Evolutionary conservation across 2,329 filamentous ascomycete genomes (phyloP), one percentile per base, ranked within the genome.

Genomic region (Paramyrothecium sp.): DNA sequence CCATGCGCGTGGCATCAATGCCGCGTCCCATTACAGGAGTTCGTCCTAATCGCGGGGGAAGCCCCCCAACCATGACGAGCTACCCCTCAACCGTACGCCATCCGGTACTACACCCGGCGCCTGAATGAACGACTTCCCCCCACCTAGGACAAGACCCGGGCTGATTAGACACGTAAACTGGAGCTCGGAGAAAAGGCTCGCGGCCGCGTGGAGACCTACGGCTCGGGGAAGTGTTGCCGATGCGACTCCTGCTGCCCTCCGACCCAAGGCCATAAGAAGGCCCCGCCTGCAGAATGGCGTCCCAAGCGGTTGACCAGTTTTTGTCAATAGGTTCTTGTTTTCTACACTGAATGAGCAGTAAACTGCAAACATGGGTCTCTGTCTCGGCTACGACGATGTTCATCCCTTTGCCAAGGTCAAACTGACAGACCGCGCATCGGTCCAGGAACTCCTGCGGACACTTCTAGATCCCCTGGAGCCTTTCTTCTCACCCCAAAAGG

Each of bases 391-490:
- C 66, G 63, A 76, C 60, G 75, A 71, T 58, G 65, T 72, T n/a
- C 84, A 87, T 63, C 83, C 84, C 20, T 87, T 87, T 69, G 77
- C 81, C 41, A 71, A 75, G 57, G 75, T 85, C 52, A 66, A 77
- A 22, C 75, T 87, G 51, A 71, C 73, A 30, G 77, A 83, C 67
- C 78, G 81, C 21, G 69, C 74, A 23, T 84, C 81, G 2, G 81
- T 89, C n/a, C 85, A 89, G 64, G 73, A 82, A 52, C 83, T 88
- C 12, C 80, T 89, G 16, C 74, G 75, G 41, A 81, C 85, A 3
- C 77, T 93, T 11, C 82, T 93, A 23, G 86, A 90, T 65, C 89
- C 90, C 10, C 78, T 93, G 5, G 79, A 87, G 58, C 82, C 86
- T 2, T 90, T 90, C 71, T 90, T 91, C 72, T 92, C 89, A 1